A percentile compares a stretch with the other conserved stretches of the same genome.
phyloP scores from a whole-genome alignment of 2,329 filamentous ascomycete genomes.

The Colletotrichum musae region DNA sequence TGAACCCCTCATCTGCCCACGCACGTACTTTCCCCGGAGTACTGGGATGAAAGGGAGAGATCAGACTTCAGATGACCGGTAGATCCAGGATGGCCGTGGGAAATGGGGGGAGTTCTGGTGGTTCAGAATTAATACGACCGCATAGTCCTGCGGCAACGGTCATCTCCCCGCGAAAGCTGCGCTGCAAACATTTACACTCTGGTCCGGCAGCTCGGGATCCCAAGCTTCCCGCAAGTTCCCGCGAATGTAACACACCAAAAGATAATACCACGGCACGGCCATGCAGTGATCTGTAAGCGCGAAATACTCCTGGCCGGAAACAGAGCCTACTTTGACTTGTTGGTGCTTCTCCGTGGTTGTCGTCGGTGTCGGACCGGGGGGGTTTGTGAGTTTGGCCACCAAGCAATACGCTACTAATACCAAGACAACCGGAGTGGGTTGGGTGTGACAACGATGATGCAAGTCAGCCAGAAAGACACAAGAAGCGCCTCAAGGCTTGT shows the following conservation, averaged over 20 bases:
- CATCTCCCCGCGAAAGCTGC: slow-evolving; percentile 5
- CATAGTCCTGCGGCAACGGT: background rate
- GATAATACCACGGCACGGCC: background rate
- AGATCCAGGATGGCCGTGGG: slow-evolving; percentile 14
- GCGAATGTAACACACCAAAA: slow-evolving; percentile 33
- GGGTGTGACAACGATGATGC: no score
- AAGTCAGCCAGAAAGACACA: background rate
- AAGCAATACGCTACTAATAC: no score
- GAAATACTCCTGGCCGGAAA: background rate
- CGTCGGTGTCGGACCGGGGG: no score
- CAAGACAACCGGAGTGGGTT: no score
- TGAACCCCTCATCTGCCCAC: background rate
- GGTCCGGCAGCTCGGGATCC: background rate
- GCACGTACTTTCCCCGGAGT: slow-evolving; percentile 6
- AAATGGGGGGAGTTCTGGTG: no score
- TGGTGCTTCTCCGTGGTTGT: no score
- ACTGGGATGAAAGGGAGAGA: background rate
- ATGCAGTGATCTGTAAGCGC: slow-evolving; percentile 6
- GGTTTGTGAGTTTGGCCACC: no score
- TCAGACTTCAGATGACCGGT: slow-evolving; percentile 24
- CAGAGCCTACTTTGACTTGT: background rate
- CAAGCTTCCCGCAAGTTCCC: slow-evolving; percentile 26
- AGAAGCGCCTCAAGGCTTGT: slow-evolving; percentile 26
- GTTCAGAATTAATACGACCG: no score
- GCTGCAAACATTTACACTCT: slow-evolving; percentile 6